Evolutionary conservation across 208 protist species (phyloP), one percentile per base, ranked within the genome.

Genomic region (Borovskyia barvae): DNA sequence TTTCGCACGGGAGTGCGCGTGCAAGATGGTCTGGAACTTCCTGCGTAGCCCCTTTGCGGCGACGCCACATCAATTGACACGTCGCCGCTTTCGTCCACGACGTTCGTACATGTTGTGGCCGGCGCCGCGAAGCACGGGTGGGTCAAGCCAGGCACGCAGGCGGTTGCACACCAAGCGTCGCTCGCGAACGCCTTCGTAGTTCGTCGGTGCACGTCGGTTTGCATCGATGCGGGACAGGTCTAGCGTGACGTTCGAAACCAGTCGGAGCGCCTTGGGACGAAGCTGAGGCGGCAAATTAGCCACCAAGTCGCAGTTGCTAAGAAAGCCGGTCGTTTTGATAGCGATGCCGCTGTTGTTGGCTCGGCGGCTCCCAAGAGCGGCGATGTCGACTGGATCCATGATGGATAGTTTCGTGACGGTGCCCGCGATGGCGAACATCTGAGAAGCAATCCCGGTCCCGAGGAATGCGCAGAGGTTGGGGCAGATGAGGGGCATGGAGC

Each of bases 391-490:
- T 0, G 81, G 53, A 48, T 95, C 90, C 72, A 95, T 82, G 5
- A 75, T 62, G 6, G 90, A 64, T 32, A 95, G 72, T 43, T 85
- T 90, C 4, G 58, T 46, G 12, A 92, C 77, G 43, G 80, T 86
- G 43, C 86, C 89, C 0, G 82, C 70, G 40, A 94, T 77, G 52
- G 88, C 86, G 60, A 97, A 95, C 19, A 98, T 74, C 66, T 97
- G 89, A 14, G 90, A 92, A 3, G 92, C 92, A 45, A 97, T 93
- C 25, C 78, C 85, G 9, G 94, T 96, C 12, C 92, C 92, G 8
- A 98, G 72, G 42, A 97, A 87, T 8, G 82, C 84, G 39, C 85
- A 95, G 14, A 96, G 72, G 56, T 98, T 98, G 2, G 94, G 94
- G 57, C 87, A 92, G 28, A 97, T 80, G 24, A 93, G 76, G 9